phyloP scores from a whole-genome alignment of 768 basidiomycete species.

The Lyophyllum atratum region DNA sequence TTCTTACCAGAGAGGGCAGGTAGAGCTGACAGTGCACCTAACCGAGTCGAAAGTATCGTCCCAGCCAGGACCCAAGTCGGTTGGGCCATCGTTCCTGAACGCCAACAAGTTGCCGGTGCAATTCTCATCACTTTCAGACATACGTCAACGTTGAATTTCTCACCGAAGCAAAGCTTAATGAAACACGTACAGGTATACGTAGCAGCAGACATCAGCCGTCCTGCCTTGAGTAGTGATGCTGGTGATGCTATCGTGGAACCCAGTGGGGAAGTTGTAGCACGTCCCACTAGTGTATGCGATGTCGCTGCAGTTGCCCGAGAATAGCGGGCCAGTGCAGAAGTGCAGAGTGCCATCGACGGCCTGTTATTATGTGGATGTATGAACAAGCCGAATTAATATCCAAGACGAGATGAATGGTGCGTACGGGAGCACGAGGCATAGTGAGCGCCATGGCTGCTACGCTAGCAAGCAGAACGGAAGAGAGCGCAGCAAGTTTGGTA shows the following conservation, averaged over 20 bases:
- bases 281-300: conserved; percentile 6
- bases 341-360: conserved; percentile 1
- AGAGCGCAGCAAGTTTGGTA: not conserved
- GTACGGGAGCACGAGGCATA: not conserved
- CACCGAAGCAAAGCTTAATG: no score
- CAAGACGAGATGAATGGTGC: not conserved
- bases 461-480: not conserved
- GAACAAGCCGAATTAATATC: not conserved
- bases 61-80: conserved; percentile 9
- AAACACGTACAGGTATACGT: not conserved
- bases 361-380: not conserved
- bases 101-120: conserved; percentile 6
- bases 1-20: conserved; percentile 1
- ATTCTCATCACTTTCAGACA: not conserved
- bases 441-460: not conserved
- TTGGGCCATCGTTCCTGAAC: conserved; percentile 3
- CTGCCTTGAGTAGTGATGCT: conserved; percentile 4
- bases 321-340: conserved; percentile 9
- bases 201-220: conserved; percentile 2
- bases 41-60: conserved; percentile 6
- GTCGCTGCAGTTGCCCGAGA: conserved; percentile 12
- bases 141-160: no score
- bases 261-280: conserved; percentile 9
- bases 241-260: conserved; percentile 4
- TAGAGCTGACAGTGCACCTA: not conserved